Percentiles rank a stretch among this genome's conserved stretches.
These are phyloP conservation scores for Fusarium guadeloupense DNA, from an alignment of 2,329 filamentous ascomycete species.

Conservation along the genomic window DNA sequence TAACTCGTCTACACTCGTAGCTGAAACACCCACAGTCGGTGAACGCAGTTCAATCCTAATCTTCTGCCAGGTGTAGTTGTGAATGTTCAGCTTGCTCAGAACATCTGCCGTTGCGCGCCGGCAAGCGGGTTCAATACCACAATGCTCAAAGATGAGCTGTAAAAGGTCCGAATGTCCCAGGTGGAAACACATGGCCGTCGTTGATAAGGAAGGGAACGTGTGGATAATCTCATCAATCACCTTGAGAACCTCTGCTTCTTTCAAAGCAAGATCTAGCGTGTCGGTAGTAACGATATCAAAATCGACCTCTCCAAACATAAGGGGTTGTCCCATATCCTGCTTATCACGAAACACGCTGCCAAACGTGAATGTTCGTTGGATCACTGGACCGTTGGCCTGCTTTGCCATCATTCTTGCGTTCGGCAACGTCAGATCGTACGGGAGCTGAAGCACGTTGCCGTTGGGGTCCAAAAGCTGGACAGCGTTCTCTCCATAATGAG, in stretches of 20 bases:
- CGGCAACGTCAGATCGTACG: constrained; percentile 90
- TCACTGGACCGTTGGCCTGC: constrained; percentile 64
- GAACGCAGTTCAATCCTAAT: constrained; percentile 84
- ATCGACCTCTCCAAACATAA: constrained; percentile 87
- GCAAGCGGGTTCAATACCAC: constrained; percentile 75
- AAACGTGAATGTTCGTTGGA: constrained; percentile 85
- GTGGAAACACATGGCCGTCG: constrained; percentile 84
- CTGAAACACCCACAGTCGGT: constrained; percentile 81
- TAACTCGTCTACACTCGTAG: constrained; percentile 90
- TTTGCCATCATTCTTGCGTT: constrained; percentile 86
- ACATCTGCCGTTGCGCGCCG: constrained; percentile 80
- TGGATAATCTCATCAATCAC: constrained; percentile 91
- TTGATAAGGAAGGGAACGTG: constrained; percentile 78
- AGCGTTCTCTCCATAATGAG: constrained; percentile 76
- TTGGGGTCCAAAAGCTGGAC: constrained; percentile 83
- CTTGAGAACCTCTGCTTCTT: constrained; percentile 93
- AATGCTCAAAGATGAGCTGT: constrained; percentile 89
- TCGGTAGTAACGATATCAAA: constrained; percentile 94
- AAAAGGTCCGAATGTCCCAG: constrained; percentile 89
- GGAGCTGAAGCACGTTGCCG: constrained; percentile 91
- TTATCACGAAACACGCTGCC: constrained; percentile 87
- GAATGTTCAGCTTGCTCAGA: constrained; percentile 86
- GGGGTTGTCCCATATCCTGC: constrained; percentile 80
- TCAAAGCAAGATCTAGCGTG: constrained; percentile 82
- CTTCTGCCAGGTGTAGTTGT: constrained; percentile 82